Percentiles rank a stretch among this genome's conserved stretches.
Conservation (phyloP, 2,329 filamentous ascomycete species). For the Fusarium torulosum region DNA sequence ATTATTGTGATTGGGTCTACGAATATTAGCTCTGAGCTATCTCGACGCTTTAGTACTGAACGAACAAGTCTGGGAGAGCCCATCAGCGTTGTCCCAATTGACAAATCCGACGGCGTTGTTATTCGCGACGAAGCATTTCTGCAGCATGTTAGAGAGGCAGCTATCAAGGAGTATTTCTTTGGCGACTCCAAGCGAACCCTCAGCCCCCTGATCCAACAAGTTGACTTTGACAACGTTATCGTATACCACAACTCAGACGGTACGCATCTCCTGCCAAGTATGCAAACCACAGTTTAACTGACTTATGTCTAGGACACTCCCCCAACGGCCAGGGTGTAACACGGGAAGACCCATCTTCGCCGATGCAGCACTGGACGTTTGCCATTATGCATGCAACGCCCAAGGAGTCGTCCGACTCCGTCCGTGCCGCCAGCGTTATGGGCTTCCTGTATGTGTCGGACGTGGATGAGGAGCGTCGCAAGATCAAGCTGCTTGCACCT, state of each 20-base stretch:
- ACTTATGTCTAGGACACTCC: constrained; percentile 45
- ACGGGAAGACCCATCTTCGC: constrained; percentile 72
- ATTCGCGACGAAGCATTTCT: constrained; percentile 80
- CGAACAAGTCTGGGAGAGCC: constrained; percentile 72
- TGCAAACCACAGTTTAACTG: constrained; percentile 14
- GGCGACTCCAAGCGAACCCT: constrained; percentile 81
- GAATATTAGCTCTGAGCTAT: constrained; percentile 79
- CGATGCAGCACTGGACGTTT: constrained; percentile 84
- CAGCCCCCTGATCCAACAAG: constrained; percentile 87
- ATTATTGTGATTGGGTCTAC: constrained; percentile 87
- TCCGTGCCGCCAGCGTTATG: constrained; percentile 86
- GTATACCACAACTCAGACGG: constrained; percentile 78
- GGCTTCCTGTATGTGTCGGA: constrained; percentile 95
- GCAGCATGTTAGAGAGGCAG: constrained; percentile 78
- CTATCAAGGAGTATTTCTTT: constrained; percentile 95
- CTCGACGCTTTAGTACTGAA: constrained; percentile 72
- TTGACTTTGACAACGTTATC: constrained; percentile 79
- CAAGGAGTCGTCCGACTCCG: constrained; percentile 76
- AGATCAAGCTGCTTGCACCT: constrained; percentile 84
- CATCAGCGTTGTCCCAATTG: constrained; percentile 81
- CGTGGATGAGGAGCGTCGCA: constrained; percentile 85
- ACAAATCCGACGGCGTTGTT: constrained; percentile 88
- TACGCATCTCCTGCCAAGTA: constrained; percentile 53
- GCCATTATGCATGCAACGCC: constrained; percentile 84
- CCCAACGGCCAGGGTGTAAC: constrained; percentile 64